Percentiles rank a stretch among this genome's conserved stretches.
phyloP scores from a whole-genome alignment of 176 grass and related monocot species.

The Calamus simplicifolius region DNA sequence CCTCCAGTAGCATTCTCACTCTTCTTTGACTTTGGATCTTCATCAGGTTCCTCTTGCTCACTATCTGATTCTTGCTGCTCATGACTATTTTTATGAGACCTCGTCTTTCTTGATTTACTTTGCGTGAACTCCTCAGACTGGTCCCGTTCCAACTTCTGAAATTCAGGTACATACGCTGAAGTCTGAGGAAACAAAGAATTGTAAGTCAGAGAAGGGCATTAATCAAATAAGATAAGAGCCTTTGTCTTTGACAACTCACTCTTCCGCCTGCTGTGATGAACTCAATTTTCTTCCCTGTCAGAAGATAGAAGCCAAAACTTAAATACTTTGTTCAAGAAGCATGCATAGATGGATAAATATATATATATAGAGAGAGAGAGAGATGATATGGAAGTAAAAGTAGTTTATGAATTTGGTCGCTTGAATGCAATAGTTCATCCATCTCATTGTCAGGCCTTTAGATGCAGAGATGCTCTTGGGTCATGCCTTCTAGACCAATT shows the following conservation, averaged over 20 bases:
- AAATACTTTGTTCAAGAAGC: too few species aligned
- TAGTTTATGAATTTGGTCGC: too few species aligned
- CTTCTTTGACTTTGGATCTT: conserved; percentile 32
- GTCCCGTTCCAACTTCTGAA: conserved; percentile 52
- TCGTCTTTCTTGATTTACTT: conserved; percentile 25
- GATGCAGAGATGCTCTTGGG: too few species aligned
- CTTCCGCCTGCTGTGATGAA: conserved; percentile 89
- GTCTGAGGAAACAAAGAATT: conserved; percentile 33
- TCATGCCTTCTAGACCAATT: too few species aligned
- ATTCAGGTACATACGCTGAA: conserved; percentile 67
- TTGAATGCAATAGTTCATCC: too few species aligned
- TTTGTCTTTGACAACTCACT: conserved; percentile 33
- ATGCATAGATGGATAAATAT: too few species aligned
- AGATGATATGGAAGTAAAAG: too few species aligned
- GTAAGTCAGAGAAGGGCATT: not conserved
- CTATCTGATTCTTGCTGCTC: conserved; percentile 20
- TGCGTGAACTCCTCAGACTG: conserved; percentile 12
- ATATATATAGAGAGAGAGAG: too few species aligned
- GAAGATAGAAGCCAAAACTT: not conserved
- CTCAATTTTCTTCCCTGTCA: conserved; percentile 85
- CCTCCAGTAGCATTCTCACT: conserved; percentile 2
- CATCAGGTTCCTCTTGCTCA: conserved; percentile 6
- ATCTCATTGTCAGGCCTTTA: too few species aligned
- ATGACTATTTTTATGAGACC: conserved; percentile 13
- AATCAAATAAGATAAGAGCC: conserved; percentile 4